Evolutionary conservation across 2,329 filamentous ascomycete genomes (phyloP), one percentile per base, ranked within the genome.

Genomic region (Colletotrichum cereale): DNA sequence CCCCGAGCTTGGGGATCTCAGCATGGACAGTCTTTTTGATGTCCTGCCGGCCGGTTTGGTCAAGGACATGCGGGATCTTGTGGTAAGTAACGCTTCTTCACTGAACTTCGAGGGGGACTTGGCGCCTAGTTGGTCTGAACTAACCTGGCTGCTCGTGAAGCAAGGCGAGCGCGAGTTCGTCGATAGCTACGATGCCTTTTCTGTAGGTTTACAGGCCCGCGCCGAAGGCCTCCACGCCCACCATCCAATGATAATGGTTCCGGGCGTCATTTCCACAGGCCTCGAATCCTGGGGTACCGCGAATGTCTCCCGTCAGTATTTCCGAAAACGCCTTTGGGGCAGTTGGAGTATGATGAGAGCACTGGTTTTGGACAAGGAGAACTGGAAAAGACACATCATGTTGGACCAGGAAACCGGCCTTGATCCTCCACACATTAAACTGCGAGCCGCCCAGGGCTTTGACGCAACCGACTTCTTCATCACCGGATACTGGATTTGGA

Each of bases 331-430:
- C 65, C 84, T 99, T 61, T 99, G 96, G 96, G 96, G 96, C 5
- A 97, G 94, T 76, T 99, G 97, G 96, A 97, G 90, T 74, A 99
- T 99, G 96, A 98, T 99, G 95, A 89, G 92, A 61, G 96, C 96
- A 0, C 84, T 99, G 74, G 94, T 99, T 2, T 83, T 97, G 77
- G 96, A 98, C 81, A 98, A 98, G 82, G 91, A 97, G 36, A 87
- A 89, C 42, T 99, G 96, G 96, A 99, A 98, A 85, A 91, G 86
- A 77, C 96, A 99, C 80, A 94, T 99, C 75, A 98, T 98, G 95
- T 87, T 99, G 14, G 96, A 99, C 82, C 95, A 96, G 80, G 82
- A 90, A 47, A 98, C 96, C 0, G 96, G 96, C 0, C 85, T 99
- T 29, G 96, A 99, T 80, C 96, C 96, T 1, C 93, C 95, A 0